A percentile compares a stretch with the other conserved stretches of the same genome.
phyloP scores from a whole-genome alignment of 345 rosid species.

The Eucalyptus erythrocorys region DNA sequence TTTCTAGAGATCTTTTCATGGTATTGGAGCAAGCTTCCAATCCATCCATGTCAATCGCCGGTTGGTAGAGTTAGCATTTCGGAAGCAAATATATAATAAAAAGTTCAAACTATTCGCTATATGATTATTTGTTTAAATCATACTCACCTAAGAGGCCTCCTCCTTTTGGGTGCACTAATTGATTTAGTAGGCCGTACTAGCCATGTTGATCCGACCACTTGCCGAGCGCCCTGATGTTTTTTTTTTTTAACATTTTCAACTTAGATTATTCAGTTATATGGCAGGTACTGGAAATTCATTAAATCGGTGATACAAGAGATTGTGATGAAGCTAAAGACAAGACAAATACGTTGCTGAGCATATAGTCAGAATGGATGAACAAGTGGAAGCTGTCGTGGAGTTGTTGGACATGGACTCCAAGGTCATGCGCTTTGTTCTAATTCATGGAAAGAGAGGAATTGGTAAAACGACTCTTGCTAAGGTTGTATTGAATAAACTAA shows the following conservation, averaged over 20 bases:
- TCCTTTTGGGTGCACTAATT: neutral
- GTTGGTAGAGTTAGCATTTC: neutral
- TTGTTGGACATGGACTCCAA: neutral
- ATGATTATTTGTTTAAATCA: neutral
- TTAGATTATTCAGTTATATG: neutral
- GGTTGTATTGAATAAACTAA: neutral
- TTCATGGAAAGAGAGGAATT: neutral
- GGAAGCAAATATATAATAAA: neutral
- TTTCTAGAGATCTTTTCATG: neutral
- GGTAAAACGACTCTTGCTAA: neutral
- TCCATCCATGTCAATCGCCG: neutral
- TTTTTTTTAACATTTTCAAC: neutral
- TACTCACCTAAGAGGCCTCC: neutral
- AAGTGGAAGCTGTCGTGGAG: neutral
- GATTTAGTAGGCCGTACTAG: neutral
- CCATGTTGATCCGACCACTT: neutral
- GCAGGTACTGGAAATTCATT: neutral
- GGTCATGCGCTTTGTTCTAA: neutral
- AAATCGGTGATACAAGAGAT: neutral
- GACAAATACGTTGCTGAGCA: neutral
- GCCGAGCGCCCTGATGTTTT: accelerated
- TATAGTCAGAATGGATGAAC: neutral
- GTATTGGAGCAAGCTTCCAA: neutral
- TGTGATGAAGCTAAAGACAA: neutral
- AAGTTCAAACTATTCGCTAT: neutral